A percentile compares a stretch with the other conserved stretches of the same genome.
These are phyloP conservation scores for Ceratorhiza oryzae-sativae DNA, from an alignment of 1,284 basidiomycete genomes.

Conservation along the genomic window DNA sequence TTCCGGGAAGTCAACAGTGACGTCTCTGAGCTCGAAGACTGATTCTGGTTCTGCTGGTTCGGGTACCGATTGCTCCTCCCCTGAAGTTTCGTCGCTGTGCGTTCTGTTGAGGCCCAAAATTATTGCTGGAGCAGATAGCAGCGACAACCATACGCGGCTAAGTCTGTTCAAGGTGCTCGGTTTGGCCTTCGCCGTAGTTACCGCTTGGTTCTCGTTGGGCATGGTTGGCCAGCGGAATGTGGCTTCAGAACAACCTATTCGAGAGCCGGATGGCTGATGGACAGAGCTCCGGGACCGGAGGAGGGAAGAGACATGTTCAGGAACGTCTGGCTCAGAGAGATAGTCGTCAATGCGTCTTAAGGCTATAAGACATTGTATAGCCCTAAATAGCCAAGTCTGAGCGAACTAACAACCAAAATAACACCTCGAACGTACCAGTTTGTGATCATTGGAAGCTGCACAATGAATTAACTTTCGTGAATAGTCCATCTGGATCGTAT, in stretches of 20 bases:
- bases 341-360: slow-evolving; percentile 9
- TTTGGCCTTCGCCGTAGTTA: not conserved
- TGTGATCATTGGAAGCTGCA: slow-evolving; percentile 40
- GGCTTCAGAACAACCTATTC: not conserved
- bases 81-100: not conserved
- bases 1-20: slow-evolving; percentile 27
- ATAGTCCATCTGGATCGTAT: not conserved
- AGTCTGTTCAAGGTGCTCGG: not conserved
- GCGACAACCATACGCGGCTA: not conserved
- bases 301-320: slow-evolving; percentile 4
- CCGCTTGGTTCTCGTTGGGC: not conserved
- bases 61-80: not conserved
- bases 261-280: not conserved
- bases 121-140: not conserved
- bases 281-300: not conserved
- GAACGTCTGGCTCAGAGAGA: slow-evolving; percentile 18
- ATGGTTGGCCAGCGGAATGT: not conserved
- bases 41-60: not conserved
- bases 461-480: not conserved
- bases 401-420: not conserved
- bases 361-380: slow-evolving; percentile 7
- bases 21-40: slow-evolving; percentile 17
- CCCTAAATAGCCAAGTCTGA: too few relatives aligned
- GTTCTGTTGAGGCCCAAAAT: not conserved
- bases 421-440: slow-evolving; percentile 1